Conservation (phyloP, 495 filamentous ascomycete species). For the Aspergillus nanangensis region DNA sequence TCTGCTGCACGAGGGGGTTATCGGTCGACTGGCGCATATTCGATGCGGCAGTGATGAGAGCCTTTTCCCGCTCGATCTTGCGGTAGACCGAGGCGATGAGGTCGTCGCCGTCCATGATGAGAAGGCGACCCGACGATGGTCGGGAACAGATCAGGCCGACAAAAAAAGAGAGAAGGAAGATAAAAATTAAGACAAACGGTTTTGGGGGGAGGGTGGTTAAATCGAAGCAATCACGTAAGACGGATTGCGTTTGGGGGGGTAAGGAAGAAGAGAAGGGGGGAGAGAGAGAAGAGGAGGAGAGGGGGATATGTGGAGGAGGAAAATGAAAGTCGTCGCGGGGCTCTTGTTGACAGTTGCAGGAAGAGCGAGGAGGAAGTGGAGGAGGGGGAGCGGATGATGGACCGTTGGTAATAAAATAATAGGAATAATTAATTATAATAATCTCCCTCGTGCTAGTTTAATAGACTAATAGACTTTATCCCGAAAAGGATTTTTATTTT, state of each 20-base stretch:
- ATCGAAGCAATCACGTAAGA: not conserved
- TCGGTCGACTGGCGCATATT: conserved; percentile 92
- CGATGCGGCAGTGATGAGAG: conserved; percentile 88
- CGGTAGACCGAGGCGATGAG: conserved; percentile 81
- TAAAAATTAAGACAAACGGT: not conserved
- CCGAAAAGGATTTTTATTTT: too few relatives aligned
- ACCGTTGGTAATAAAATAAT: too few relatives aligned
- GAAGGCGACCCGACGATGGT: conserved; percentile 11
- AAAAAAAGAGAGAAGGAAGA: conserved; percentile 1
- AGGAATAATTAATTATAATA: too few relatives aligned
- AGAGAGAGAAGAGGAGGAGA: conserved; percentile 1
- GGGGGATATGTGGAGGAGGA: not conserved
- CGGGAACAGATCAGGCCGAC: not conserved
- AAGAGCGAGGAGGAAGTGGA: conserved; percentile 21
- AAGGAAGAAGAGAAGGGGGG: too few relatives aligned
- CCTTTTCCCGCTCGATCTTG: conserved; percentile 98
- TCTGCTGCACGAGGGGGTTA: conserved; percentile 83
- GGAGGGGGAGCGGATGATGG: too few relatives aligned
- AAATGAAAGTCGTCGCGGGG: conserved; percentile 30
- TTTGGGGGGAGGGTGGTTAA: not conserved
- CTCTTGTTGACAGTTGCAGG: conserved; percentile 36
- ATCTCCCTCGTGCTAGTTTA: too few relatives aligned
- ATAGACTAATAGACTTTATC: too few relatives aligned
- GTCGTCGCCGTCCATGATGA: conserved; percentile 60
- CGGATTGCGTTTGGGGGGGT: not conserved